phyloP scores from a whole-genome alignment of 2,329 filamentous ascomycete genomes.

The Fusarium sp. region DNA sequence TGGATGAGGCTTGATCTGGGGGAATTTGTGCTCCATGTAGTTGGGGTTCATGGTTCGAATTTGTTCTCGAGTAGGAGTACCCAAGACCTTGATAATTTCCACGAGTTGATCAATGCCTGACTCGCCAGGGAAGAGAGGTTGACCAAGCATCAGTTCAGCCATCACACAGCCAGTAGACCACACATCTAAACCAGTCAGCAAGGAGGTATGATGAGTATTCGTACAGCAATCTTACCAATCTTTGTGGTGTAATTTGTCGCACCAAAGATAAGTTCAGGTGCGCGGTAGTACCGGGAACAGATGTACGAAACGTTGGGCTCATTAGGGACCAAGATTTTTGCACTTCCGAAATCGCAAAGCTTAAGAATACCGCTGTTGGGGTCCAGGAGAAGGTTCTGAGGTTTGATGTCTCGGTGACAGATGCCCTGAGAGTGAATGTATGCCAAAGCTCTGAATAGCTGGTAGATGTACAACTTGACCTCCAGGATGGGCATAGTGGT shows the following conservation, averaged over 20 bases:
- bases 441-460: slow-evolving; percentile 96
- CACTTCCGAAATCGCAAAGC: slow-evolving; percentile 98
- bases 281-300: slow-evolving; percentile 98
- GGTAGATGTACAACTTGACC: slow-evolving; percentile 99
- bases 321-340: slow-evolving; percentile 98
- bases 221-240: slow-evolving; percentile 79
- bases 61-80: slow-evolving; percentile 95
- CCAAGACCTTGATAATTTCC: slow-evolving; percentile 99
- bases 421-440: slow-evolving; percentile 99
- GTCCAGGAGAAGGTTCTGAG: slow-evolving; percentile 95
- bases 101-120: slow-evolving; percentile 98
- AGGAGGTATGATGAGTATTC: background rate
- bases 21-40: slow-evolving; percentile 99
- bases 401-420: slow-evolving; percentile 99
- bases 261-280: slow-evolving; percentile 97
- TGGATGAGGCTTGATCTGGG: slow-evolving; percentile 98
- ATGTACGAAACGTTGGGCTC: slow-evolving; percentile 99
- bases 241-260: slow-evolving; percentile 99
- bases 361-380: slow-evolving; percentile 92
- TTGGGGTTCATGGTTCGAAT: slow-evolving; percentile 99
- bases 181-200: slow-evolving; percentile 79
- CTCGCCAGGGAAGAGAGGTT: slow-evolving; percentile 97
- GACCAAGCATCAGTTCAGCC: slow-evolving; percentile 98
- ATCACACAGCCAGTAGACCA: slow-evolving; percentile 99
- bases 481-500: slow-evolving; percentile 99